Evolutionary conservation across 1,284 basidiomycete genomes (phyloP).

Genomic region (Cryptococcus maquisensis): DNA sequence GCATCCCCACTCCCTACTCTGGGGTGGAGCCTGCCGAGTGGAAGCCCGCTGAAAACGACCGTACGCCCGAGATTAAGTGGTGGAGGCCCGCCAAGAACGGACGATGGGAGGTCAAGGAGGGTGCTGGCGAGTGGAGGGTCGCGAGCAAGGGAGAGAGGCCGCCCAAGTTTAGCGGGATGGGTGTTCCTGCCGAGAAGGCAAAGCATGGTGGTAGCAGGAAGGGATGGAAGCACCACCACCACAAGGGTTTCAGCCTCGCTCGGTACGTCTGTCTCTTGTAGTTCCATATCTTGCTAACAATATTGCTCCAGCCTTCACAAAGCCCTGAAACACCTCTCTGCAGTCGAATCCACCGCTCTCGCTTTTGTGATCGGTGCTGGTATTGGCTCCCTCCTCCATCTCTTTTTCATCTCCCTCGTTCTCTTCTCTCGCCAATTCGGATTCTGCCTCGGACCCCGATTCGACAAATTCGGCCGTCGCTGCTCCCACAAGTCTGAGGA

Average conservation of each 20-base stretch:
- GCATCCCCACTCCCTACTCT: background rate
- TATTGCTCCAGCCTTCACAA: conserved; percentile 17
- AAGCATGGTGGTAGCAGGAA: background rate
- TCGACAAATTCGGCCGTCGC: conserved; percentile 9
- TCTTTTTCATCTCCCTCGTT: conserved; percentile 29
- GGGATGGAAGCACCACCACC: too few species aligned
- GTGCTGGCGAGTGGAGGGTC: conserved; percentile 10
- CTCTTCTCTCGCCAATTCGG: conserved; percentile 20
- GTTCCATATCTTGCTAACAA: too few species aligned
- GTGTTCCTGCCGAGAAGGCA: background rate
- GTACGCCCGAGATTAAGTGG: conserved; percentile 8
- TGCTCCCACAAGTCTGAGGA: conserved; percentile 9
- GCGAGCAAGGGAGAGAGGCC: conserved; percentile 4
- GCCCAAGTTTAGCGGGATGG: background rate
- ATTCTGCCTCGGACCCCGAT: conserved; percentile 1
- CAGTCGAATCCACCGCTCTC: conserved; percentile 21
- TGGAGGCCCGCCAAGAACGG: conserved; percentile 5
- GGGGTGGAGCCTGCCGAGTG: background rate
- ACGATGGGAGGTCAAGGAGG: conserved; percentile 8
- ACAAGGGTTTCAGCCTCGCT: too few species aligned
- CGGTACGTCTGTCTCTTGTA: too few species aligned
- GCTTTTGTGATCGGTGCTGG: conserved; percentile 32
- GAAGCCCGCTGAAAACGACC: background rate
- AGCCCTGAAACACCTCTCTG: conserved; percentile 19
- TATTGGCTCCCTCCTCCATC: conserved; percentile 28